Base-by-base conservation (phyloP, 148 eudicot species). In the Beta vulgaris region DNA sequence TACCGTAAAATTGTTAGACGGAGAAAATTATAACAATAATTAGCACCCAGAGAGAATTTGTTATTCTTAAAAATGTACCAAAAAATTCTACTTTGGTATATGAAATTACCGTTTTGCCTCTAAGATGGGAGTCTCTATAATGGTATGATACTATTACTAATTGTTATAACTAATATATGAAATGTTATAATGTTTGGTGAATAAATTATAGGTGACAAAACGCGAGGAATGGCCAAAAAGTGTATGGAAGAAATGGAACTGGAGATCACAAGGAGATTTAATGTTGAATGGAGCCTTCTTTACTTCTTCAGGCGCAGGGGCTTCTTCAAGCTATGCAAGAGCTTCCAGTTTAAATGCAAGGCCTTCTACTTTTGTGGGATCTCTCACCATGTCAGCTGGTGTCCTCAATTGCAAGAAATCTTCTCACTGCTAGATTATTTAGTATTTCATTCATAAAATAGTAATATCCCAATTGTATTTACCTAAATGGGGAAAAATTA, bases 191-290 rank as follows among this genome's bases (percentile, higher is more conserved):
- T 21, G 12, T 44, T 37, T 43, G 29, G 13, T 2, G 43, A 12
- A 58, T 2, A 28, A 11, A 58, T 39, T 72, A 12, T 58, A 90
- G 91, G 86, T 90, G 23, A 88, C 95, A 1, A 90, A 90, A 67
- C 81, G 82, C 7, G 90, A 90, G 77, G 87, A 85, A 0, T 75
- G 90, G 18, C 79, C 83, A 46, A 49, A 82, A 79, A 83, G 62
- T 6, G 82, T 60, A 57, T 88, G 95, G 90, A 87, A 54, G 65
- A 74, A 77, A 1, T 90, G 93, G 93, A 86, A 90, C 62, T 90
- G 91, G 93, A 86, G 91, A 58, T 90, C 93, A 21, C 83, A 87
- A 80, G 93, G 91, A 53, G 91, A 90, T 71, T 49, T 81, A 19
- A 7, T 87, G 77, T 42, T 86, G 46, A 90, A 90, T 42, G 91